phyloP scores from a whole-genome alignment of 78 protist species.

The Dictyostelium firmibasis region DNA sequence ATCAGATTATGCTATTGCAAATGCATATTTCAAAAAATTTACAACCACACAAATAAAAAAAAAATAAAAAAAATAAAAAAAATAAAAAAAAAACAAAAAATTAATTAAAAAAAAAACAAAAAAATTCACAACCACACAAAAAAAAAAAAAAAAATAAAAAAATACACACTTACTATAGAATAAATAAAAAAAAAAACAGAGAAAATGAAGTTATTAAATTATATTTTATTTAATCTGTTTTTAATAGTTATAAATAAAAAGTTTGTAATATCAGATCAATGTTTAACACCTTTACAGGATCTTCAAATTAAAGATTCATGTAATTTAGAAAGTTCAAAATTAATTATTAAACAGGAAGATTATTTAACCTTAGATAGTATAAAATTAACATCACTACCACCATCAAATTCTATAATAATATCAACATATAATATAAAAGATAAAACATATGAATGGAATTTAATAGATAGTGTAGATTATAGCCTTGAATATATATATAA shows the following conservation, averaged over 20 bases:
- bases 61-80: too few species aligned
- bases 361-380: background rate
- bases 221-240: background rate
- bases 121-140: too few species aligned
- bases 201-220: background rate
- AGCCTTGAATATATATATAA: background rate
- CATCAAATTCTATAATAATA: too few species aligned
- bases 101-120: too few species aligned
- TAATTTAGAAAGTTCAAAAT: background rate
- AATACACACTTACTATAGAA: too few species aligned
- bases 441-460: background rate
- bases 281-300: background rate
- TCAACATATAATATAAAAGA: background rate
- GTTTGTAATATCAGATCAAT: background rate
- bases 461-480: background rate
- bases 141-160: too few species aligned
- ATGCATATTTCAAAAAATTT: too few species aligned
- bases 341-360: background rate
- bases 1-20: too few species aligned
- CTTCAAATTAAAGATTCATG: background rate
- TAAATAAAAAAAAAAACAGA: too few species aligned
- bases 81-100: too few species aligned
- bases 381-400: background rate
- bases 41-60: too few species aligned
- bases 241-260: background rate